phyloP scores from a whole-genome alignment of 805 yeast genomes.

The Saturnispora serradocipensis region DNA sequence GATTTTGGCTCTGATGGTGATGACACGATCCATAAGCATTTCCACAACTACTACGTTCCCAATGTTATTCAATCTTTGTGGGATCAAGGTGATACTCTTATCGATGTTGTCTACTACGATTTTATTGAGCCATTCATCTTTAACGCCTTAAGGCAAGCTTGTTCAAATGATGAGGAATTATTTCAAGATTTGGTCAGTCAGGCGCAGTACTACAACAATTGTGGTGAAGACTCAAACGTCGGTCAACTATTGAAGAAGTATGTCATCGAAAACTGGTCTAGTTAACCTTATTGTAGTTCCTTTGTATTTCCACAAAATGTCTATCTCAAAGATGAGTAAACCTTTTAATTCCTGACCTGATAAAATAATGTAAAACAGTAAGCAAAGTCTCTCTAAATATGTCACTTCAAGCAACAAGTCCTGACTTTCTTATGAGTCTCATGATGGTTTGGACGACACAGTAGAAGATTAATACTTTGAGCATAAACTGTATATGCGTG shows the following conservation, averaged over 20 bases:
- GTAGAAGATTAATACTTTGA: not conserved
- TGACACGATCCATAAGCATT: slow-evolving; percentile 61
- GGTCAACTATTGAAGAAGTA: slow-evolving; percentile 37
- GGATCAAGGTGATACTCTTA: slow-evolving; percentile 20
- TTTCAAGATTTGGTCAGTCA: slow-evolving; percentile 13
- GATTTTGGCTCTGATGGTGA: slow-evolving; percentile 86
- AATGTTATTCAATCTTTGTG: slow-evolving; percentile 58
- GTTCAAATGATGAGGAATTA: slow-evolving; percentile 9
- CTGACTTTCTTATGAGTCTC: not conserved
- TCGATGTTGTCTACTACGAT: slow-evolving; percentile 72
- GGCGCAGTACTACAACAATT: slow-evolving; percentile 23
- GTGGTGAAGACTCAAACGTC: slow-evolving; percentile 31
- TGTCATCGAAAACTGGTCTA: slow-evolving; percentile 28
- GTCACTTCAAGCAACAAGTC: not conserved
- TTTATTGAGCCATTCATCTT: slow-evolving; percentile 42
- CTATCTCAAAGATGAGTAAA: too few relatives aligned
- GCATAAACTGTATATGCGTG: not conserved
- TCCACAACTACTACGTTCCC: slow-evolving; percentile 55
- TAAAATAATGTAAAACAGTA: too few relatives aligned
- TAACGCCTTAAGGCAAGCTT: slow-evolving; percentile 20
- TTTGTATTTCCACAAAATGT: too few relatives aligned
- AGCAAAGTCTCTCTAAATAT: too few relatives aligned
- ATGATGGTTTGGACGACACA: too few relatives aligned
- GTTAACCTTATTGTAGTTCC: not conserved
- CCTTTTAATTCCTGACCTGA: too few relatives aligned